These are phyloP conservation scores for Musa acuminata DNA, from an alignment of 176 grass and related monocot species.

Conservation along the genomic window DNA sequence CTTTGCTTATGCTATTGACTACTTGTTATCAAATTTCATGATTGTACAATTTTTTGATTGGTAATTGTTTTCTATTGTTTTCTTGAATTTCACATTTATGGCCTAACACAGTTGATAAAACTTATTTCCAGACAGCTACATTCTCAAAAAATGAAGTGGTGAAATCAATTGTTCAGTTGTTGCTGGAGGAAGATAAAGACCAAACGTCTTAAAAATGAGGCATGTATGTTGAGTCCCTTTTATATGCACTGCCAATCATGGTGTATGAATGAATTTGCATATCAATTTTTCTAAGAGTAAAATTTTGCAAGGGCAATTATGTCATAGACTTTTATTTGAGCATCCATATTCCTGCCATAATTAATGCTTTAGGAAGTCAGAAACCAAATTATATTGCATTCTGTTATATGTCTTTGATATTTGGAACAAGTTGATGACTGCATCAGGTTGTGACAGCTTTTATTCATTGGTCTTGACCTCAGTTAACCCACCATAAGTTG, in stretches of 20 bases:
- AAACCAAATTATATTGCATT: not conserved
- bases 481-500: too few relatives aligned
- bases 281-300: not conserved
- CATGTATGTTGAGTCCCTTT: not conserved
- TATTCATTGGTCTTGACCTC: too few relatives aligned
- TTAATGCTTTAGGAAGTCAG: not conserved
- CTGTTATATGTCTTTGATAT: too few relatives aligned
- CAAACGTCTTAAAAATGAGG: constrained; percentile 36
- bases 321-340: not conserved
- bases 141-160: constrained; percentile 80
- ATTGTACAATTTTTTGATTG: not conserved
- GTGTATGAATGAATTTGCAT: not conserved
- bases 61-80: not conserved
- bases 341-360: not conserved
- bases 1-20: too few relatives aligned
- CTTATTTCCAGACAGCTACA: constrained; percentile 58
- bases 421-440: too few relatives aligned
- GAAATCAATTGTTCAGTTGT: constrained; percentile 80
- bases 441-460: too few relatives aligned
- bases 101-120: not conserved
- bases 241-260: not conserved
- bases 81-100: constrained; percentile 4
- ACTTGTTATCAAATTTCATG: not conserved
- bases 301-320: not conserved
- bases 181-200: constrained; percentile 86